Percentiles rank a stretch among this genome's conserved stretches.
Conservation (phyloP, 2,329 filamentous ascomycete species). For the Aspergillus ustus region DNA sequence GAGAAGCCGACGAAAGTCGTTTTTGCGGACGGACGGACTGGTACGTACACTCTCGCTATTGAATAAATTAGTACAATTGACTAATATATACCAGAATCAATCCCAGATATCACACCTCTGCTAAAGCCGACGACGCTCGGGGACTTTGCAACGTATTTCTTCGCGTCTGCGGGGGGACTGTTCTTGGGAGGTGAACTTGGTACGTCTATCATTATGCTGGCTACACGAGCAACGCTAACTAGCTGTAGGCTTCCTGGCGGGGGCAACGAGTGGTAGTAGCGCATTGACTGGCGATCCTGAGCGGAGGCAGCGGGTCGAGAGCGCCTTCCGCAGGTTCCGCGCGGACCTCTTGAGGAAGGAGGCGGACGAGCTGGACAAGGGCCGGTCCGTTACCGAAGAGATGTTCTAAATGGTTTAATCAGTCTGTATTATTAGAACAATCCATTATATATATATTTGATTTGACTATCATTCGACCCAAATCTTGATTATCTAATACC, state of each 20-base stretch:
- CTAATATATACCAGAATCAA: conserved; percentile 49
- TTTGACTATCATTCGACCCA: no score
- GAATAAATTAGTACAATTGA: neutral
- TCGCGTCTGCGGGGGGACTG: conserved; percentile 65
- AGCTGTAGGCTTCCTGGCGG: conserved; percentile 58
- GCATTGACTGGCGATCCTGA: conserved; percentile 60
- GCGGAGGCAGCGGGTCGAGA: conserved; percentile 62
- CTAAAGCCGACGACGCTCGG: conserved; percentile 62
- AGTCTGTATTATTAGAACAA: no score
- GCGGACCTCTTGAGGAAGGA: conserved; percentile 67
- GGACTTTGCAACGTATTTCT: conserved; percentile 66
- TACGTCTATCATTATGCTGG: conserved; percentile 12
- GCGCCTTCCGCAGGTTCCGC: conserved; percentile 65
- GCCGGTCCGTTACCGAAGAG: conserved; percentile 32
- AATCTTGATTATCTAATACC: no score
- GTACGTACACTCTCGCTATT: conserved; percentile 39
- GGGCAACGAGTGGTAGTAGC: conserved; percentile 59
- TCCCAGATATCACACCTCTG: conserved; percentile 65
- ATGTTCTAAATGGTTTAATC: conserved; percentile 26
- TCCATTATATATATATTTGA: no score
- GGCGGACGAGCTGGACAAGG: conserved; percentile 59
- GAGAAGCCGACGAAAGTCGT: conserved; percentile 66
- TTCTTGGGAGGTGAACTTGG: conserved; percentile 67
- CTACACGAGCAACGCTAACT: neutral
- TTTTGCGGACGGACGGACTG: conserved; percentile 65